Conservation (phyloP, 495 filamentous ascomycete genomes). For the Daldinia concentrica region DNA sequence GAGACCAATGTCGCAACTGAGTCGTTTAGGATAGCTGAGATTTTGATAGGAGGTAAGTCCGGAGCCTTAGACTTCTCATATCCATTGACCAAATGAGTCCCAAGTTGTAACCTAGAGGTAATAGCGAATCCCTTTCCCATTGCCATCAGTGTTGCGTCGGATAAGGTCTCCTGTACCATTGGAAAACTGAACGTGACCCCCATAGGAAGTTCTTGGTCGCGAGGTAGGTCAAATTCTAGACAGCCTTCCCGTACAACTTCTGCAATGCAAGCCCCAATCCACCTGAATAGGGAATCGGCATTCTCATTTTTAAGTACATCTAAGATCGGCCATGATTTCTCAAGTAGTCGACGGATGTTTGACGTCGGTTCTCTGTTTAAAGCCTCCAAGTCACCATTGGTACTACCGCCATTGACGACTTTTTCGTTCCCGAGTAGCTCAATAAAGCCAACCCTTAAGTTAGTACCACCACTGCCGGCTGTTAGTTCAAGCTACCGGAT, state of each 20-base stretch:
- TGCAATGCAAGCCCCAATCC: constrained; percentile 81
- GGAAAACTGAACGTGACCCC: constrained; percentile 90
- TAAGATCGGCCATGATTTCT: constrained; percentile 80
- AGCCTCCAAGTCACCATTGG: constrained; percentile 5
- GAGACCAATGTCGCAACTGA: constrained; percentile 82
- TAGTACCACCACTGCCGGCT: constrained; percentile 70
- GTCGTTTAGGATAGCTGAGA: constrained; percentile 84
- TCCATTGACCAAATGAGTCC: constrained; percentile 70
- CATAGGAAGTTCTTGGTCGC: constrained; percentile 66
- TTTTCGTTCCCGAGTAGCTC: constrained; percentile 66
- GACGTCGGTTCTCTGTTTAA: constrained; percentile 37
- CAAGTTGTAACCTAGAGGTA: constrained; percentile 74
- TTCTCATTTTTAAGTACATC: constrained; percentile 81
- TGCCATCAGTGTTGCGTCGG: constrained; percentile 80
- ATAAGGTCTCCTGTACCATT: constrained; percentile 78
- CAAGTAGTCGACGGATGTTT: constrained; percentile 68
- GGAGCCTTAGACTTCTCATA: constrained; percentile 64
- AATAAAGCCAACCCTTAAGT: constrained; percentile 81
- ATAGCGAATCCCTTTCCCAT: constrained; percentile 92
- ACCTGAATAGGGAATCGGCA: constrained; percentile 77
- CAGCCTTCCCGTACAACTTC: constrained; percentile 68
- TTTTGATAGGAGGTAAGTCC: constrained; percentile 70
- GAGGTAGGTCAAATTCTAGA: constrained; percentile 43
- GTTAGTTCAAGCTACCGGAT: constrained; percentile 16
- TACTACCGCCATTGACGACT: constrained; percentile 26